Base-by-base conservation (phyloP, 257 asterid species). In the Datura wrightii region DNA sequence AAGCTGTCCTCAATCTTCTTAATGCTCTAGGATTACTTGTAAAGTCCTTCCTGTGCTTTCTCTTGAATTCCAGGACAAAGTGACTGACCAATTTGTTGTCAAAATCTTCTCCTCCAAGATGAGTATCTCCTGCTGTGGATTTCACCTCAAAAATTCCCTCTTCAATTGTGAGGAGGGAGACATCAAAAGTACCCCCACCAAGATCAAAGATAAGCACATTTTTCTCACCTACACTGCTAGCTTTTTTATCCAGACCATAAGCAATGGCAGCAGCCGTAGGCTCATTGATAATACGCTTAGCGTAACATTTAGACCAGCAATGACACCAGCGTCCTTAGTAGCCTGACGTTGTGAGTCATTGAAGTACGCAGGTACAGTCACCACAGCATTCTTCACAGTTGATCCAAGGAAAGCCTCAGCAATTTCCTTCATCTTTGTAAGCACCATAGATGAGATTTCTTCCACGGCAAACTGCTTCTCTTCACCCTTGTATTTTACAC, bases 211-310 rank as follows among this genome's bases (percentile, higher is more conserved):
- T 63, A 46, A 85, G 50, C 50, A 87, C 88, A 53, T 84, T 87
- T 80, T 85, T 87, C 54, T 87, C 86, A 8, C 85, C 89, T 4
- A 14, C 19, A 41, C 80, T 79, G 5, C 71, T 19, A 14, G 83
- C 79, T 41, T 85, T 82, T 84, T 85, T 82, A 60, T 85, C 85
- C 55, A 82, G 48, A 81, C 85, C 83, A 39, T 85, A 85, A 8
- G 85, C 88, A 82, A 85, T 85, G 55, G 85, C 82, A 44, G 87
- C 85, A 6, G 87, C 87, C 3, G 85, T 80, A 44, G 78, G 76
- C 78, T 59, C 83, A 46, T 80, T 59, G 58, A 80, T 80, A 46
- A 80, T 59, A 18, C 44, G 84, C 31, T 24, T 24, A 24, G 31
- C 55, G 7, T 80, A 19, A 80, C 84, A 58, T 80, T 80, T 46